These are phyloP conservation scores for Vitis riparia DNA, from an alignment of 164 flowering plant genomes.

Conservation along the genomic window DNA sequence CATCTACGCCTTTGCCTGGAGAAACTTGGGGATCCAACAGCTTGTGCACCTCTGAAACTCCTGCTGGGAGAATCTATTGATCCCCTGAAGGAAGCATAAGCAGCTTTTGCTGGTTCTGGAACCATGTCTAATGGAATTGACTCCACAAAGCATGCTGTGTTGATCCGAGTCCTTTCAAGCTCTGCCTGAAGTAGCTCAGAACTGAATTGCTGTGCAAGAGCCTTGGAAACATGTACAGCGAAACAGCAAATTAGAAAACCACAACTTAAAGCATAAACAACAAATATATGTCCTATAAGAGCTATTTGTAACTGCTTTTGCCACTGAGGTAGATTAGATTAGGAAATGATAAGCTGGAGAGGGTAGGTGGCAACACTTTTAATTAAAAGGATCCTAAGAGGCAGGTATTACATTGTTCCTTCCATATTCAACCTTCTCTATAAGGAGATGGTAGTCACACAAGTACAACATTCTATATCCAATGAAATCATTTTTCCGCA, in stretches of 20 bases:
- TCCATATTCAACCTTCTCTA: too few relatives aligned
- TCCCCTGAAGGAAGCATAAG: conserved; percentile 64
- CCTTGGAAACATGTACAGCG: conserved; percentile 34
- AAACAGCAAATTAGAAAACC: background rate
- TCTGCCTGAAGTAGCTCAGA: conserved; percentile 84
- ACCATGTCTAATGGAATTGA: conserved; percentile 62
- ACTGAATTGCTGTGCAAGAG: conserved; percentile 89
- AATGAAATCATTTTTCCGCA: too few relatives aligned
- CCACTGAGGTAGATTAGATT: too few relatives aligned
- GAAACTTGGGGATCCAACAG: conserved; percentile 60
- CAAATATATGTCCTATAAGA: too few relatives aligned
- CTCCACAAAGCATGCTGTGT: conserved; percentile 91
- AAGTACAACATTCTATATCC: too few relatives aligned
- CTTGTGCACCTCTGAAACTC: conserved; percentile 44
- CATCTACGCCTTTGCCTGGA: conserved; percentile 70
- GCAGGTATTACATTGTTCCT: too few relatives aligned
- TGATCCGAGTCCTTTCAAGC: conserved; percentile 88
- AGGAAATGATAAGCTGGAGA: too few relatives aligned
- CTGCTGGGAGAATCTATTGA: conserved; percentile 67
- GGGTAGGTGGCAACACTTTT: too few relatives aligned
- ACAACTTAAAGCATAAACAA: too few relatives aligned
- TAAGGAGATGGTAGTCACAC: too few relatives aligned
- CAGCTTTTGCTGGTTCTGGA: conserved; percentile 71
- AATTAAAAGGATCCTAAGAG: too few relatives aligned
- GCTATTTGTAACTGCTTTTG: too few relatives aligned